Base-by-base conservation (phyloP, 31 red algal genomes). In the Endocladia muricata region DNA sequence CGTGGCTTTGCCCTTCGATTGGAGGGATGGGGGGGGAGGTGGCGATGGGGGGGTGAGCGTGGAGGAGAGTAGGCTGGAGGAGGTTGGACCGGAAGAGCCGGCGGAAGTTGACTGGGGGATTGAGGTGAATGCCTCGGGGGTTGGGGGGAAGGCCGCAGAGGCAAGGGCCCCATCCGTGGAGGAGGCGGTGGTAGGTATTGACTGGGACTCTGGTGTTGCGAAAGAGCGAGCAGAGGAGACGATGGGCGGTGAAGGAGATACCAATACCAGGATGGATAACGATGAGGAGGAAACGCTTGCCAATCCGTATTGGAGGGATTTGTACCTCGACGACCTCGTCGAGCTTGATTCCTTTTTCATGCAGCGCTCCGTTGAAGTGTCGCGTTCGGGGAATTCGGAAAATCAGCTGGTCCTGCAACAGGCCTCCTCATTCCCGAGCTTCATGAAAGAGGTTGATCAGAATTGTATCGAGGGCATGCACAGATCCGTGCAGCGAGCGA, bases 51-150 rank as follows among this genome's bases (percentile, higher is more conserved):
- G 11, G 32, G 6, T 4, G 2, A 55, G 31, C 40, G 55, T 62
- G 34, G n/a, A 2, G 55, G 55, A 58, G 25, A 58, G 25, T 58
- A 4, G 32, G 6, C 3, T 58, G 7, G 59, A 30, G 6, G 19
- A 32, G 54, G 25, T 15, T 3, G 55, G 23, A 51, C 21, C 9
- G 9, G 51, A 11, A 13, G 76, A 67, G 4, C 61, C 15, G 15
- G 76, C 8, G 17, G n/a, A 49, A 21, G 73, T 88, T 62, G 76
- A 89, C 56, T 89, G 85, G 85, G 69, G 59, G 29, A 81, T 80
- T 59, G 85, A 81, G 68, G 60, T 89, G 21, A 77, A 76, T 73
- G 68, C 38, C 2, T 59, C 65, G 13, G 85, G 85, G 3, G 44
- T 13, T 73, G 66, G 21, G 2, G 54, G 39, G 4, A 13, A 59